These are phyloP conservation scores for Stachybotrys echinatus DNA, from an alignment of 2,329 filamentous ascomycete genomes.

Conservation along the genomic window DNA sequence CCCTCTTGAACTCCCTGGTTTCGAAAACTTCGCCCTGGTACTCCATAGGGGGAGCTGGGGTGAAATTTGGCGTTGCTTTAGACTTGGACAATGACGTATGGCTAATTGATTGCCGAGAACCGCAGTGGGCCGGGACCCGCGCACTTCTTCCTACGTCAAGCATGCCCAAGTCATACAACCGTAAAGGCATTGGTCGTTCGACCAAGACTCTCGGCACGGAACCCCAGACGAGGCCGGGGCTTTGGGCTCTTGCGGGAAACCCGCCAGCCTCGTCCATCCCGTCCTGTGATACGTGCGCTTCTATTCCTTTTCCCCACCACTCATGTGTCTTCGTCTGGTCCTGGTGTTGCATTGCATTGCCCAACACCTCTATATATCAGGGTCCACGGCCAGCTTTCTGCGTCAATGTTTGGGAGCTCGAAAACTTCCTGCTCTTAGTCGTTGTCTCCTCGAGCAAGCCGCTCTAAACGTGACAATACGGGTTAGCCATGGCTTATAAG, in stretches of 20 bases:
- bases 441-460: background rate
- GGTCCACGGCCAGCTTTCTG: too few relatives aligned
- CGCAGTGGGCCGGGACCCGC: too few relatives aligned
- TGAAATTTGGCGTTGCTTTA: too few relatives aligned
- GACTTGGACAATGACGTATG: too few relatives aligned
- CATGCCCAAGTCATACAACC: too few relatives aligned
- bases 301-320: background rate
- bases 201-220: too few relatives aligned
- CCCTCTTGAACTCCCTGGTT: too few relatives aligned
- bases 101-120: too few relatives aligned
- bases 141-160: too few relatives aligned
- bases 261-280: background rate
- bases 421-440: background rate
- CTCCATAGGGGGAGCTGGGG: too few relatives aligned
- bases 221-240: background rate
- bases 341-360: background rate
- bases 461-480: background rate
- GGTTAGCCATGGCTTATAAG: conserved; percentile 19
- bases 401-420: background rate
- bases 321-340: background rate
- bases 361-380: background rate
- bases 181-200: too few relatives aligned
- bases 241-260: background rate
- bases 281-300: background rate
- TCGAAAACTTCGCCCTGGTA: too few relatives aligned